Evolutionary conservation across 73 alveolate genomes (phyloP).

Genomic region (Stentor coeruleus): DNA sequence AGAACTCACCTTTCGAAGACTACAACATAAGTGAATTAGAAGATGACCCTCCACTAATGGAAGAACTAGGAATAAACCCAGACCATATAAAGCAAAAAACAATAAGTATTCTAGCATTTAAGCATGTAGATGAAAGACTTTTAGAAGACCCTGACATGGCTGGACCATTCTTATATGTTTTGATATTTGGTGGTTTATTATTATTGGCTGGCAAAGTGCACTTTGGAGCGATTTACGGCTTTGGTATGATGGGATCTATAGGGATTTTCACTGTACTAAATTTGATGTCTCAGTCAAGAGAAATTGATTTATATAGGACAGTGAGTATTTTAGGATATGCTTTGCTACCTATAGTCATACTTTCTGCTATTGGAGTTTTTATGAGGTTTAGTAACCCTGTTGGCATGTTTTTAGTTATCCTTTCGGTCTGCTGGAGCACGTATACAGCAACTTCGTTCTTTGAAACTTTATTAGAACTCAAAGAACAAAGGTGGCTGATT

Average conservation of each 20-base stretch:
- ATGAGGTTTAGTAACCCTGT: slow-evolving; percentile 46
- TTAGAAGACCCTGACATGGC: slow-evolving; percentile 87
- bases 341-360: slow-evolving; percentile 70
- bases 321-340: slow-evolving; percentile 84
- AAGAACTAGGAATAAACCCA: slow-evolving; percentile 86
- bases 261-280: slow-evolving; percentile 64
- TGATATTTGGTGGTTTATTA: slow-evolving; percentile 69
- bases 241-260: slow-evolving; percentile 76
- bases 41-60: slow-evolving; percentile 56
- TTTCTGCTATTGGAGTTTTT: slow-evolving; percentile 70
- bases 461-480: slow-evolving; percentile 73
- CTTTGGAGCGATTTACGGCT: slow-evolving; percentile 89
- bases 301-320: slow-evolving; percentile 73
- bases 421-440: slow-evolving; percentile 68
- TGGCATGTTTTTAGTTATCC: slow-evolving; percentile 57
- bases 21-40: slow-evolving; percentile 25
- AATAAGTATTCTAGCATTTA: slow-evolving; percentile 64
- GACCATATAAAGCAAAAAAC: slow-evolving; percentile 69
- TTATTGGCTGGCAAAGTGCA: slow-evolving; percentile 79
- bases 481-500: slow-evolving; percentile 72
- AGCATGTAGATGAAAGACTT: slow-evolving; percentile 61
- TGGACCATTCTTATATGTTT: slow-evolving; percentile 79
- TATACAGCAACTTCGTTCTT: slow-evolving; percentile 83
- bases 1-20: slow-evolving; percentile 20
- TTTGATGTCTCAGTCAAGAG: slow-evolving; percentile 61